A percentile compares a stretch with the other conserved stretches of the same genome.
Conservation (phyloP, 2,329 filamentous ascomycete species). For the Neobulgaria alba region DNA sequence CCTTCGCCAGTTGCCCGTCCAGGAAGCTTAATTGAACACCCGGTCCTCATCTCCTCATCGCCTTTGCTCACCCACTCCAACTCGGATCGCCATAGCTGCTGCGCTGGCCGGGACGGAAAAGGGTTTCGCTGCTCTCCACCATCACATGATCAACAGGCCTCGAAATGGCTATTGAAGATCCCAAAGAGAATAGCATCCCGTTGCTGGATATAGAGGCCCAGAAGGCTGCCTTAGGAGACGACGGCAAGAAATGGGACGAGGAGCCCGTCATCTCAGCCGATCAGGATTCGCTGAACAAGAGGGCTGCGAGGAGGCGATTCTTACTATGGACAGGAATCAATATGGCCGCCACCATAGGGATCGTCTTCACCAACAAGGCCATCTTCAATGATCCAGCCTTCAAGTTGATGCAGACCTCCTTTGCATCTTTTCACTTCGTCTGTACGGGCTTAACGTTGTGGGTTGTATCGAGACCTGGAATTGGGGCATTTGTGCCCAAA, state of each 20-base stretch:
- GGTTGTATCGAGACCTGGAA: slow-evolving; percentile 15
- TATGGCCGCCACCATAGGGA: slow-evolving; percentile 22
- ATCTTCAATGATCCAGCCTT: slow-evolving; percentile 23
- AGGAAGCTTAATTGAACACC: too few species aligned
- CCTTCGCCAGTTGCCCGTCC: too few species aligned
- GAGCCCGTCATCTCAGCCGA: neutral
- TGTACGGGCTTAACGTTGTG: slow-evolving; percentile 23
- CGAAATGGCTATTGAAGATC: slow-evolving; percentile 9
- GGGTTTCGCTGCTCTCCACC: too few species aligned
- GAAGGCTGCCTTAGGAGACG: slow-evolving; percentile 6
- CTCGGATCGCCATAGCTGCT: too few species aligned
- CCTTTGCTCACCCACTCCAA: too few species aligned
- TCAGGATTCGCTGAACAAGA: slow-evolving; percentile 1
- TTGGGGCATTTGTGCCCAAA: slow-evolving; percentile 22
- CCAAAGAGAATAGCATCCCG: slow-evolving; percentile 15
- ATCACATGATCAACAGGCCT: slow-evolving; percentile 10
- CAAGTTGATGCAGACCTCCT: slow-evolving; percentile 23
- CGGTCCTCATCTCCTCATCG: too few species aligned
- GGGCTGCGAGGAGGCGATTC: slow-evolving; percentile 9
- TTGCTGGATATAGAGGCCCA: slow-evolving; percentile 16
- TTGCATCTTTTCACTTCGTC: slow-evolving; percentile 22
- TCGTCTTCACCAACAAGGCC: slow-evolving; percentile 25
- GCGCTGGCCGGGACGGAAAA: too few species aligned
- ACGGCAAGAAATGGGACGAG: neutral
- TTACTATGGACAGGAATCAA: slow-evolving; percentile 20